Evolutionary conservation across 495 filamentous ascomycete genomes (phyloP), one percentile per base, ranked within the genome.

Genomic region (Parathielavia appendiculata): DNA sequence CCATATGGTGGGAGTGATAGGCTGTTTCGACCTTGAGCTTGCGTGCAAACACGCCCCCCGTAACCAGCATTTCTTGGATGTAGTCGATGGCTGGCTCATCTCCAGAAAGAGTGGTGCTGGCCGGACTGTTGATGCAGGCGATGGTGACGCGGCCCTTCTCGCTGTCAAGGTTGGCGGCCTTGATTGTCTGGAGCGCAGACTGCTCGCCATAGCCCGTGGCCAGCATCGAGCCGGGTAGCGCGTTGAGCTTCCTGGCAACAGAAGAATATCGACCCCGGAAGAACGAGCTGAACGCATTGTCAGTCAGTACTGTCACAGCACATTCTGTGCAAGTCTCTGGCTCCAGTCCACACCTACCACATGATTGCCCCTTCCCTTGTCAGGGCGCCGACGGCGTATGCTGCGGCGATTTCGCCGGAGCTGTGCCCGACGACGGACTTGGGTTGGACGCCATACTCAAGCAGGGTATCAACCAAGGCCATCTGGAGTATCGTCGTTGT

Each of bases 1-100:
- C 32, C 49, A 51, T 51, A 10, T 38, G 49, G 19, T 38, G 49
- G n/a, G 34, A 38, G 35, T 51, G 49, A 14, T 51, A 51, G 6
- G 49, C 49, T 9, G 35, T 38, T 1, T 51, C 17, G 17, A 38
- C 20, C 49, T 22, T 36, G 32, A 51, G 49, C 19, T 22, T 38
- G 4, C 49, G 32, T 5, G 34, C 35, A 20, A 51, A 51, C 11
- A 22, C 13, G 1, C 34, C 34, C 34, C 20, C 35, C 0, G n/a
- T 19, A 0, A 20, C 34, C 4, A 39, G 17, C 49, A 20, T 14
- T 7, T 5, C 35, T 9, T 20, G n/a, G n/a, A 36, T 11, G 8
- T 51, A 9, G 7, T 38, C 49, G 9, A 51, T 14, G 2, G 49
- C 49, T 3, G 32, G 16, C n/a, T 10, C 49, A 12, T 51, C 49